Percentiles rank a stretch among this genome's conserved stretches.
phyloP scores from a whole-genome alignment of 148 eudicot genomes.

The Fagopyrum esculentum region DNA sequence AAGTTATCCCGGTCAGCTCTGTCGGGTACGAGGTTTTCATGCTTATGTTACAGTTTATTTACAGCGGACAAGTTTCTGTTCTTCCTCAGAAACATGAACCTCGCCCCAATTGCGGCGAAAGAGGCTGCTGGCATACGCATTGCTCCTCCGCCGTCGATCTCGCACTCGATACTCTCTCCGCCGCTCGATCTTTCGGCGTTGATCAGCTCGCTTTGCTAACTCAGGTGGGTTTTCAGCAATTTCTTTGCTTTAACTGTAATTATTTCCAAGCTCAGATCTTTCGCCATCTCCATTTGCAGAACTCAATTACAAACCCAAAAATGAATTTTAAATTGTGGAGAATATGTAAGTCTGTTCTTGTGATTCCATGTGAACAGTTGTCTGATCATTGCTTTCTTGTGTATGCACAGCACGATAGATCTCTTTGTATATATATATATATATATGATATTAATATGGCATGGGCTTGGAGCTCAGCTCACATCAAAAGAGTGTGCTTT shows the following conservation, averaged over 20 bases:
- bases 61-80: slow-evolving; percentile 84
- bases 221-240: slow-evolving; percentile 32
- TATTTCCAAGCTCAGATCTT: not conserved
- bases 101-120: slow-evolving; percentile 79
- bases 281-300: slow-evolving; percentile 1
- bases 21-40: slow-evolving; percentile 91
- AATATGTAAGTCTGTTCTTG: not conserved
- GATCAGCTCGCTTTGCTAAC: slow-evolving; percentile 88
- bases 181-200: slow-evolving; percentile 91
- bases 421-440: not conserved
- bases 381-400: not conserved
- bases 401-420: not conserved
- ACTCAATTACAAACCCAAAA: not conserved
- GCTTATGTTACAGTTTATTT: slow-evolving; percentile 79
- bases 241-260: not conserved
- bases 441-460: not conserved
- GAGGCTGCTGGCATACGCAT: slow-evolving; percentile 97
- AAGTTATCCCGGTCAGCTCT: slow-evolving; percentile 74
- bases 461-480: not conserved
- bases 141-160: slow-evolving; percentile 97
- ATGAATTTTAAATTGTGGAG: not conserved
- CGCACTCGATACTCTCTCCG: slow-evolving; percentile 87
- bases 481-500: slow-evolving; percentile 4
- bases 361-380: not conserved
- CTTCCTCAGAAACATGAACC: slow-evolving; percentile 93